Evolutionary conservation across 1,284 basidiomycete species (phyloP), one percentile per base, ranked within the genome.

Genomic region (Cutaneotrichosporon mucoides): DNA sequence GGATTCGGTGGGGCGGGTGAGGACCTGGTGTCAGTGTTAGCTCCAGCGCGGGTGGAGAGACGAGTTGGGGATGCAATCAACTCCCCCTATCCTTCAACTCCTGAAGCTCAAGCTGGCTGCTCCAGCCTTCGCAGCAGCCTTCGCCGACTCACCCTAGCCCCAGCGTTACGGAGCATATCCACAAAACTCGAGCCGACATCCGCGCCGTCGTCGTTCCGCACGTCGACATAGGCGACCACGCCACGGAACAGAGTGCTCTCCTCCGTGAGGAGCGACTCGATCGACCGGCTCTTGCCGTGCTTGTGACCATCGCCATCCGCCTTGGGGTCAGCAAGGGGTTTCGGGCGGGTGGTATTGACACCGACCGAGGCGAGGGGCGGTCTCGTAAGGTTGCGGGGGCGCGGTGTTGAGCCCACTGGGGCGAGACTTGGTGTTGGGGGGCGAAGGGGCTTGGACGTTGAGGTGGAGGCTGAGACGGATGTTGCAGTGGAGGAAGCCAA

Each of bases 181-280:
- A 86, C 83, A 72, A 94, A 95, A 61, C 92, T 76, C n/a, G 82
- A 82, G 0, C 88, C 86, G 0, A 89, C 88, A 69, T 94, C 89
- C 54, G 91, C 88, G 1, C 92, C 91, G 62, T 91, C 88, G 40
- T 88, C 87, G 3, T 89, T 92, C 65, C 85, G 81, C 16, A 96
- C 90, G 72, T 96, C 93, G 47, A 96, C 91, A 68, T 90, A 95
- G 5, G 93, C 87, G 1, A 85, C 84, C 54, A 92, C 94, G 10
- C 86, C 85, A 59, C 87, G 86, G 65, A 95, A 63, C 52, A 68
- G 72, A 4, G 65, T 66, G 12, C 66, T 69, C 16, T 52, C 43
- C 40, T 24, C 43, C 38, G 36, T 10, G 43, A 42, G 5, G 34
- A 38, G 40, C 13, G 33, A 15, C 16, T 54, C 42, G 52, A 50